A percentile compares a stretch with the other conserved stretches of the same genome.
Evolutionary conservation across 2,329 filamentous ascomycete species (phyloP).

Genomic region (Xylariomycetidae sp.): DNA sequence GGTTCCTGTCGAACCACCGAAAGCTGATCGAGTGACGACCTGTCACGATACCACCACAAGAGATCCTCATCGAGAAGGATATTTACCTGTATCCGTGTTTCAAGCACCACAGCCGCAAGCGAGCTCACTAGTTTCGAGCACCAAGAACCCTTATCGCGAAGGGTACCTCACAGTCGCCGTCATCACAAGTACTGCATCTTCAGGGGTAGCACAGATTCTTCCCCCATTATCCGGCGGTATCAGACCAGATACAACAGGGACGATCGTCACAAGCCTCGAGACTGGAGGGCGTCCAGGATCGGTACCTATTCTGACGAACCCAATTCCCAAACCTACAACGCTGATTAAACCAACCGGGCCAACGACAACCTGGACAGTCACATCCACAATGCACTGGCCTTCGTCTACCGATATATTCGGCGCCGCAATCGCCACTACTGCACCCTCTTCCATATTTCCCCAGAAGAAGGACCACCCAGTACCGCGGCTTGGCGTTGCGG

Average conservation of each 20-base stretch:
- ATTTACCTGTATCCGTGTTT: constrained; percentile 8
- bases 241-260: constrained; percentile 29
- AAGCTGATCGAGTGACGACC: constrained; percentile 2
- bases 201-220: constrained; percentile 31
- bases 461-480: constrained; percentile 54
- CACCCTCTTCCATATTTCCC: constrained; percentile 45
- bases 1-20: constrained; percentile 11
- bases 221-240: constrained; percentile 20
- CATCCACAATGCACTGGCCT: no score
- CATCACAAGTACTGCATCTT: constrained; percentile 24
- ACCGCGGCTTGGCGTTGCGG: constrained; percentile 45
- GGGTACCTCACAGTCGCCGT: constrained; percentile 23
- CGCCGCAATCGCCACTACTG: constrained; percentile 46
- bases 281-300: constrained; percentile 17
- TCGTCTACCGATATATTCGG: constrained; percentile 49
- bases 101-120: constrained; percentile 13
- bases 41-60: not conserved
- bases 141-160: constrained; percentile 14
- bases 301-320: constrained; percentile 23
- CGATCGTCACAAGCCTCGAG: constrained; percentile 27
- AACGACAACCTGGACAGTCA: constrained; percentile 17
- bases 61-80: constrained; percentile 10
- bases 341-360: constrained; percentile 23
- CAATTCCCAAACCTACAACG: constrained; percentile 33
- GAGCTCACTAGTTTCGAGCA: constrained; percentile 8